Evolutionary conservation across 805 yeast species (phyloP), one percentile per base, ranked within the genome.

Genomic region (Candida parachauliodes): DNA sequence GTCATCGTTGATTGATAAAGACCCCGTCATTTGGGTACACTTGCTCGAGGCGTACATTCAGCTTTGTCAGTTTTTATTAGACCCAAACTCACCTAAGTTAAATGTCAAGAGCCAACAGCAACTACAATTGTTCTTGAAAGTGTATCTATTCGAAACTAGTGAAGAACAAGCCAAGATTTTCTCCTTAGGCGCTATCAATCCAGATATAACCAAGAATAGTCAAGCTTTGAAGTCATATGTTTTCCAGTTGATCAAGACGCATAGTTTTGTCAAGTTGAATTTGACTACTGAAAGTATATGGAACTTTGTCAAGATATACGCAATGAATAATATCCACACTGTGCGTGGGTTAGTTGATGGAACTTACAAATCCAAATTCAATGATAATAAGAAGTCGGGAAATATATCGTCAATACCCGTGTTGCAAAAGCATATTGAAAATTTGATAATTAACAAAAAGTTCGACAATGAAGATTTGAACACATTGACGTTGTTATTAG

Each of bases 11-110:
- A 80, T 82, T 5, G 93, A 84, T 51, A 83, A 77, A 43, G 94
- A 84, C 52, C 94, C 94, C 0, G 88, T 84, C 16, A 84, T 84
- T 7, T 84, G 91, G 88, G 82, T 75, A 3, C 88, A 83, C 54
- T 59, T 82, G 15, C 57, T 84, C 12, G 86, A 81, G 46, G 75
- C 76, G 3, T 84, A 82, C 55, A 76, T 83, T 38, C 55, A 52
- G 12, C 62, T 77, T 15, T 71, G 79, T 47, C 65, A 72, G 40
- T 74, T 64, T 41, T 54, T 83, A 28, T 55, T 74, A 23, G 55
- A 63, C 5, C 62, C 62, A 24, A 47, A 68, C 8, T 38, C 61
- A 5, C 41, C 50, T 10, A 63, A 61, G 29, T 55, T 83, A 8
- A 62, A 72, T n/a, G 65, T 70, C 7, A 70, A 74, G 38, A 74